A percentile compares a stretch with the other conserved stretches of the same genome.
Conservation (phyloP, 1,284 basidiomycete genomes). For the Coniferiporia sulphurascens region DNA sequence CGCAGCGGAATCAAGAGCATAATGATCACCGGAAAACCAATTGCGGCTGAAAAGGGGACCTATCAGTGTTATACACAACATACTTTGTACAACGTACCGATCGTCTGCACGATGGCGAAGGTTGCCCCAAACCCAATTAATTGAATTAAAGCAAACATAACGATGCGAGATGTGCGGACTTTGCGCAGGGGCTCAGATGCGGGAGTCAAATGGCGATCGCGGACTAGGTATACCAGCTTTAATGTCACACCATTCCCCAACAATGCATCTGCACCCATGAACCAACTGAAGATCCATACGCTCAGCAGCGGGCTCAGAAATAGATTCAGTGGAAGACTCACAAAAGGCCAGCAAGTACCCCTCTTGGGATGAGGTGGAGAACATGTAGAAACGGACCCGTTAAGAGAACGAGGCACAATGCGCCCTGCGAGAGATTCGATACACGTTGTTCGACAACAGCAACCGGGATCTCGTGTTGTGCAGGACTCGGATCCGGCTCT, state of each 20-base stretch:
- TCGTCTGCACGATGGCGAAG: constrained; percentile 90
- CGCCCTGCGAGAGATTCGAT: constrained; percentile 83
- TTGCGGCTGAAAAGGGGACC: constrained; percentile 53
- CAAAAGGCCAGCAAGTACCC: constrained; percentile 73
- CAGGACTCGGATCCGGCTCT: constrained; percentile 27
- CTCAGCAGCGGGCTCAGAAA: constrained; percentile 20
- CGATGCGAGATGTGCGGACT: constrained; percentile 72
- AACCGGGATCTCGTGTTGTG: constrained; percentile 56
- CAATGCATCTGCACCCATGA: constrained; percentile 85
- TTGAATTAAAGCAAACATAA: constrained; percentile 79
- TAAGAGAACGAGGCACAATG: constrained; percentile 75
- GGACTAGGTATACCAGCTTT: constrained; percentile 79
- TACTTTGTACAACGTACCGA: constrained; percentile 46
- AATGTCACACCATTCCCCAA: constrained; percentile 80
- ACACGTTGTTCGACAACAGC: constrained; percentile 86
- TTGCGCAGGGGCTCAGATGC: constrained; percentile 64
- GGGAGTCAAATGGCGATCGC: constrained; percentile 64
- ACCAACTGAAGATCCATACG: constrained; percentile 56
- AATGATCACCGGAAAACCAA: constrained; percentile 91
- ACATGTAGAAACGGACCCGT: constrained; percentile 80
- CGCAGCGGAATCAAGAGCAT: constrained; percentile 84
- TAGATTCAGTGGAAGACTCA: constrained; percentile 31
- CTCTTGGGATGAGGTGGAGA: constrained; percentile 71
- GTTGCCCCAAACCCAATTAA: constrained; percentile 85
- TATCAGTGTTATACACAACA: neutral